Conservation (phyloP, 352 stramenopile genomes). For the Pythium myriotylum region DNA sequence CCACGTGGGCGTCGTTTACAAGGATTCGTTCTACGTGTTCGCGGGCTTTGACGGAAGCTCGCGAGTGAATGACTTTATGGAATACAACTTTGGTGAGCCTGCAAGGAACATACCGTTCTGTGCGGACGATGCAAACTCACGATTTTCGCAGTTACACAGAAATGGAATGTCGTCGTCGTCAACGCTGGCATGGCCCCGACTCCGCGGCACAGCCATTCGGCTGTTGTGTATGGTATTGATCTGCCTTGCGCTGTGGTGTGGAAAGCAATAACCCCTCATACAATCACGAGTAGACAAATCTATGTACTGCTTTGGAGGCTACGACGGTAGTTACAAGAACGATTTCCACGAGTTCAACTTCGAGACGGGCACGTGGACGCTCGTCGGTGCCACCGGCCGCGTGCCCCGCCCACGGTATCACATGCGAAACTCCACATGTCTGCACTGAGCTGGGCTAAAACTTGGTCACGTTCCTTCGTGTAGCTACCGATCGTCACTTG, state of each 20-base stretch:
- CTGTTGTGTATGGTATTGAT: slow-evolving; percentile 80
- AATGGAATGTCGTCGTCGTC: slow-evolving; percentile 75
- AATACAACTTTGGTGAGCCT: slow-evolving; percentile 91
- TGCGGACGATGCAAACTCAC: background rate
- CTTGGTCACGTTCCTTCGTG: background rate
- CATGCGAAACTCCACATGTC: background rate
- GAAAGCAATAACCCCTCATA: no score
- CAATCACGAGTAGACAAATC: slow-evolving; percentile 54
- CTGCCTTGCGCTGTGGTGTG: no score
- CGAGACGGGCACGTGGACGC: slow-evolving; percentile 83
- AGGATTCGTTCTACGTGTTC: slow-evolving; percentile 95
- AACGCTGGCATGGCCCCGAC: slow-evolving; percentile 87
- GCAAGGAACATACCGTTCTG: background rate
- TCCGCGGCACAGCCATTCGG: slow-evolving; percentile 95
- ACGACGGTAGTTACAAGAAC: slow-evolving; percentile 94
- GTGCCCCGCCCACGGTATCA: slow-evolving; percentile 68
- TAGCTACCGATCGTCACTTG: slow-evolving; percentile 90
- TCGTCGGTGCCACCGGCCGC: slow-evolving; percentile 74
- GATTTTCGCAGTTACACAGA: slow-evolving; percentile 57
- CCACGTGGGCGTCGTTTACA: slow-evolving; percentile 93
- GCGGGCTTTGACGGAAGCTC: slow-evolving; percentile 93
- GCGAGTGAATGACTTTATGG: slow-evolving; percentile 95
- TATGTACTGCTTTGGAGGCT: slow-evolving; percentile 93
- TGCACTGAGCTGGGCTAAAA: background rate
- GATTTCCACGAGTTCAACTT: slow-evolving; percentile 98